phyloP scores from a whole-genome alignment of 1,284 basidiomycete species.

The Entoloma clypeatum region DNA sequence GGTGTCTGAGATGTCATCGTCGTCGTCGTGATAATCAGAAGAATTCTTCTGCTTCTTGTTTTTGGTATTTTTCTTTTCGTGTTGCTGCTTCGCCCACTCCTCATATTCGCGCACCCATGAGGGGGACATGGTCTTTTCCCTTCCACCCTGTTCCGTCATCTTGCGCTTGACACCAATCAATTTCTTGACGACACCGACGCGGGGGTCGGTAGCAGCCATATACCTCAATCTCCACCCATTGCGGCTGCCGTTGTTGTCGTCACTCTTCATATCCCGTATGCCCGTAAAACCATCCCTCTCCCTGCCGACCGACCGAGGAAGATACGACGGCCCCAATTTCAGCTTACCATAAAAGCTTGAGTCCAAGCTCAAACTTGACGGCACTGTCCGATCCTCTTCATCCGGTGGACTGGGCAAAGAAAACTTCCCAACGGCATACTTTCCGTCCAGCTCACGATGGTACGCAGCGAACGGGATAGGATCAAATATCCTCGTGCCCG shows the following conservation, averaged over 20 bases:
- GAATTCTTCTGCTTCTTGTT: conserved; percentile 26
- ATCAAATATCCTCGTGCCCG: conserved; percentile 45
- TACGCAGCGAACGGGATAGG: conserved; percentile 65
- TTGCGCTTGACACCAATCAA: conserved; percentile 66
- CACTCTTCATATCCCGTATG: neutral
- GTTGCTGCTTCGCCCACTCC: conserved; percentile 41
- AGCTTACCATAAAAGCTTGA: neutral
- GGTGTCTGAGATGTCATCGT: conserved; percentile 34
- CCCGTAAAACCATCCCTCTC: neutral
- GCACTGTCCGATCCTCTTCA: conserved; percentile 35
- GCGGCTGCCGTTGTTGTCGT: neutral
- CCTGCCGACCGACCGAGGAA: neutral
- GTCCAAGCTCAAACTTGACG: neutral
- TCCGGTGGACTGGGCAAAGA: conserved; percentile 60
- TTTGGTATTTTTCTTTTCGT: conserved; percentile 20
- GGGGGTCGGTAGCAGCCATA: conserved; percentile 58
- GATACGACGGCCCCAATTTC: conserved; percentile 1
- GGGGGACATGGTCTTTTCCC: conserved; percentile 14
- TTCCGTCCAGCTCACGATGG: conserved; percentile 60
- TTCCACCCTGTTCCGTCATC: conserved; percentile 20
- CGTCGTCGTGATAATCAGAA: conserved; percentile 17
- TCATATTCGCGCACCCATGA: conserved; percentile 38
- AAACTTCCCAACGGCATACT: conserved; percentile 74
- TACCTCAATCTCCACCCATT: conserved; percentile 50
- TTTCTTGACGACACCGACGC: conserved; percentile 59